Evolutionary conservation across 805 yeast genomes (phyloP).

Genomic region (Ogataea neopini): DNA sequence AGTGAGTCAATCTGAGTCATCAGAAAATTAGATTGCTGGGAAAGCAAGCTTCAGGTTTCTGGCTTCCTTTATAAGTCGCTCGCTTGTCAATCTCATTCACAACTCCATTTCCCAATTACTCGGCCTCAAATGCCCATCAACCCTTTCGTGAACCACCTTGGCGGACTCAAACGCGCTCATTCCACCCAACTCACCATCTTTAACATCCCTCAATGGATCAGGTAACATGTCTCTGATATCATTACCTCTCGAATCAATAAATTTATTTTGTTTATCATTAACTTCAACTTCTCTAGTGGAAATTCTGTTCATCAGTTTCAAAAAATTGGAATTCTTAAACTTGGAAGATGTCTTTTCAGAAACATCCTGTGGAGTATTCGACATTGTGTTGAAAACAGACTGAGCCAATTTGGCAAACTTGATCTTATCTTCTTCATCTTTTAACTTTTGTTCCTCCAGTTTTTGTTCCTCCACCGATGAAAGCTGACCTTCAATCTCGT

Average conservation of each 20-base stretch:
- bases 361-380: slow-evolving; percentile 28
- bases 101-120: slow-evolving; percentile 25
- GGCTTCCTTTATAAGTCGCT: no score
- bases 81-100: background rate
- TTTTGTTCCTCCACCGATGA: slow-evolving; percentile 10
- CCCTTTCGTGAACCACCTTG: slow-evolving; percentile 20
- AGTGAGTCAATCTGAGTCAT: no score
- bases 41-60: no score
- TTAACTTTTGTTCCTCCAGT: slow-evolving; percentile 8
- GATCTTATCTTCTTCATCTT: slow-evolving; percentile 34
- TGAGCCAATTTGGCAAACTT: slow-evolving; percentile 42
- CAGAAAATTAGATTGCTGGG: no score
- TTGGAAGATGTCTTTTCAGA: slow-evolving; percentile 36
- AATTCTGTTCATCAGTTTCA: slow-evolving; percentile 43
- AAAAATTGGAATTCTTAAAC: slow-evolving; percentile 42
- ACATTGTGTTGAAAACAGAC: slow-evolving; percentile 41
- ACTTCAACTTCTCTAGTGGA: slow-evolving; percentile 42
- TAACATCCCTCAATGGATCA: slow-evolving; percentile 31
- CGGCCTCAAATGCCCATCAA: slow-evolving; percentile 22
- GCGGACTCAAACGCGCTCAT: slow-evolving; percentile 29
- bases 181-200: slow-evolving; percentile 21
- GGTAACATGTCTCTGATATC: slow-evolving; percentile 37
- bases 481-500: slow-evolving; percentile 31
- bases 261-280: slow-evolving; percentile 36
- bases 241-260: slow-evolving; percentile 39